These are phyloP conservation scores for Penicillium decumbens DNA, from an alignment of 2,329 filamentous ascomycete species.

Conservation along the genomic window DNA sequence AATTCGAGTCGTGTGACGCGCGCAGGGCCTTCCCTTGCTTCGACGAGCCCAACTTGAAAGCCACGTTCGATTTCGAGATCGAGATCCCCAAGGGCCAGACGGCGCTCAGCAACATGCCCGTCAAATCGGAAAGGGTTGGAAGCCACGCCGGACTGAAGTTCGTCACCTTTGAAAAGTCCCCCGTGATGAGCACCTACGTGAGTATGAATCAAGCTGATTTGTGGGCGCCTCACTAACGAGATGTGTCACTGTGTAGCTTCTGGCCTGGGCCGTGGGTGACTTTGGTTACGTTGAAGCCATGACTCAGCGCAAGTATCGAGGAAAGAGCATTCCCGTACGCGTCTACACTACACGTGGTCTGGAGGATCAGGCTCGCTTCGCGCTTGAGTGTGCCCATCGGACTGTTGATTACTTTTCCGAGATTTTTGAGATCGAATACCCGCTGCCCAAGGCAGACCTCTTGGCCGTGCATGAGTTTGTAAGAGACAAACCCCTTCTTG, in stretches of 20 bases:
- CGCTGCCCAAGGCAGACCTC: constrained; percentile 84
- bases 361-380: constrained; percentile 84
- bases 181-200: constrained; percentile 82
- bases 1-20: constrained; percentile 96
- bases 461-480: constrained; percentile 92
- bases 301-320: constrained; percentile 85
- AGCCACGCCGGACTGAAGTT: constrained; percentile 60
- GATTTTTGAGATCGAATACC: constrained; percentile 87
- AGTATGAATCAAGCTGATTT: constrained; percentile 17
- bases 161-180: constrained; percentile 77
- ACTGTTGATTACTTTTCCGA: constrained; percentile 97
- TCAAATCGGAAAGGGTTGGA: constrained; percentile 66
- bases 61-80: constrained; percentile 88
- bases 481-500: constrained; percentile 27
- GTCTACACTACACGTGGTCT: constrained; percentile 96
- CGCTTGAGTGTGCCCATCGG: constrained; percentile 83
- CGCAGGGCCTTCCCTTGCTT: constrained; percentile 95
- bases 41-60: constrained; percentile 95
- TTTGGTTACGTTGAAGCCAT: constrained; percentile 94
- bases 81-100: constrained; percentile 85
- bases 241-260: constrained; percentile 53
- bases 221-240: constrained; percentile 47
- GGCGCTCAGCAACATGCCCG: constrained; percentile 92
- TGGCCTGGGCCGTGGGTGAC: constrained; percentile 93
- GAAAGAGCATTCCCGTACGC: constrained; percentile 83